Evolutionary conservation across 371 early-diverging fungal genomes (phyloP), one percentile per base, ranked within the genome.

Genomic region (Apophysomyces variabilis): DNA sequence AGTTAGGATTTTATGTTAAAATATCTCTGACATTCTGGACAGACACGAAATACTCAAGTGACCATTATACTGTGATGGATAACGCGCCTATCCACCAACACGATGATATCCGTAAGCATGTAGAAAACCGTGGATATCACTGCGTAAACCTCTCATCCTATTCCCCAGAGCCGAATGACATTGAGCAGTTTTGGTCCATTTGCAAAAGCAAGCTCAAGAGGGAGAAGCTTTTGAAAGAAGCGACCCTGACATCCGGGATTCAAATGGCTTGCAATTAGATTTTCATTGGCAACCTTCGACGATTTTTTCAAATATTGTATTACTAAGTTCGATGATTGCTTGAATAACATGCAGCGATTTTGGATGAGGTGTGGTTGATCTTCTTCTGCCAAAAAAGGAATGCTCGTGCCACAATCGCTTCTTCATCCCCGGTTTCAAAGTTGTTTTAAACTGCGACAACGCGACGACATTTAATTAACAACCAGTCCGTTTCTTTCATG

Each of bases 41-140:
- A 41, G 41, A 4, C 41, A 41, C 5, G 5, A 41, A 41, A 41
- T 41, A 5, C 5, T 41, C 41, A 2, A 41, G 41, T 26, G 41
- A 5, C 41, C 8, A 41, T 41, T 41, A 3, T 41, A 54, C 61
- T 54, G 66, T 70, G 1, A 67, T 73, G 66, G 68, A 66, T 54
- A 63, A 68, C 36, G 63, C 68, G 32, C 62, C 39, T 18, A 68
- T 68, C 54, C 65, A 59, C 54, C 47, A 57, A 45, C 58, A 68
- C 57, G 62, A 45, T 8, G 61, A 60, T 37, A 72, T 68, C 36
- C 13, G 44, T 18, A 65, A 45, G 38, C 45, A 65, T 61, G 62
- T 68, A 26, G 47, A 65, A 58, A 58, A 26, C 64, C 47, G 67
- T 54, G 75, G 71, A 32, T 69, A 75, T 67, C 44, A 59, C 4